Percentiles rank a stretch among this genome's conserved stretches.
phyloP scores from a whole-genome alignment of 2,329 filamentous ascomycete species.

The Arthroderma uncinatum region DNA sequence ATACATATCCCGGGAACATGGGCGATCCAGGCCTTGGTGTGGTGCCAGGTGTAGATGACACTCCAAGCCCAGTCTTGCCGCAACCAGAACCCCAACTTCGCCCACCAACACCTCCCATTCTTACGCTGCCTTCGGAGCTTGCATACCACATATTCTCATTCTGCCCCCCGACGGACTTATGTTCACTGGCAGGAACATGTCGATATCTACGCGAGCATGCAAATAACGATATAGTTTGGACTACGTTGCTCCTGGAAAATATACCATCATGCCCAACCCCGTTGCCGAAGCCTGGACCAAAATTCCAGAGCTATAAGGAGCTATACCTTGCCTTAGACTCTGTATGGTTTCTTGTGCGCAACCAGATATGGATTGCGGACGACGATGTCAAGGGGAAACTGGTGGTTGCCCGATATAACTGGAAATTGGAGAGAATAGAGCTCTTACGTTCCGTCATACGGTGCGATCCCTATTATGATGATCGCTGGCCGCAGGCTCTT shows the following conservation, averaged over 20 bases:
- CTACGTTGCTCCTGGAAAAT: conserved; percentile 55
- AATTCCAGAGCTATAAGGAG: conserved; percentile 52
- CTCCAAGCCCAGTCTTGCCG: too few species aligned
- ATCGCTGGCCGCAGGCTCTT: conserved; percentile 56
- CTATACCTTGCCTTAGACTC: conserved; percentile 66
- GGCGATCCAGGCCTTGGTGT: too few species aligned
- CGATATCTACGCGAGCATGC: conserved; percentile 49
- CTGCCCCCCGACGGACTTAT: conserved; percentile 55
- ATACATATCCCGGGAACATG: too few species aligned
- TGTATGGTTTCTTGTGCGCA: conserved; percentile 70
- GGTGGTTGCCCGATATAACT: conserved; percentile 66
- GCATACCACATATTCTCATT: conserved; percentile 59
- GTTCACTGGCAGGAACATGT: conserved; percentile 50
- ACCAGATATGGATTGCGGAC: conserved; percentile 81
- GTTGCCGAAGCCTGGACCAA: conserved; percentile 46
- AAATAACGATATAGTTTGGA: conserved; percentile 60
- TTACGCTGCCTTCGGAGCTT: conserved; percentile 59
- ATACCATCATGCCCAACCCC: conserved; percentile 41
- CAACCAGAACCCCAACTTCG: too few species aligned
- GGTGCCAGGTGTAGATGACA: too few species aligned
- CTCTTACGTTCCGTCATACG: too few species aligned
- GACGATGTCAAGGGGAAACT: conserved; percentile 62
- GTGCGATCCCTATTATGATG: conserved; percentile 41
- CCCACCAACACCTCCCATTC: conserved; percentile 15
- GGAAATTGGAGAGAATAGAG: conserved; percentile 61